Evolutionary conservation across 208 protist genomes (phyloP), one percentile per base, ranked within the genome.

Genomic region (Acanthamoeba sp.): DNA sequence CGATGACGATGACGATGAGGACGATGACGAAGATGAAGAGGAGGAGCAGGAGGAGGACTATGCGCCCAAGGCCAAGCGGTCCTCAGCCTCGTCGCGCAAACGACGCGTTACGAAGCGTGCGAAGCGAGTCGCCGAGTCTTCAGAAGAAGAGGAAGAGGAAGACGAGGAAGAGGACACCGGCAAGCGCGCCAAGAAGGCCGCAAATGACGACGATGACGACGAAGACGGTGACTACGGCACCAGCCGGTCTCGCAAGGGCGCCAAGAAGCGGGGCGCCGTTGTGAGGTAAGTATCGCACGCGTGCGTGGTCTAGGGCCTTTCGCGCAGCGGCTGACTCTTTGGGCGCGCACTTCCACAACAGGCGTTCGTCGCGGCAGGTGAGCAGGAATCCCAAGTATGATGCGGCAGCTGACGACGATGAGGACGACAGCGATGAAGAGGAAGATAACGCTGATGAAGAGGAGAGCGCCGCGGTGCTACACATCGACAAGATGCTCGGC

Each of bases 401-500:
- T 36, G 27, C 27, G 36, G 76, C 4, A 6, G 76, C 36, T 34
- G 36, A 27, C 16, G 34, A 42, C 27, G 34, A 27, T 24, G 76
- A 85, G 14, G 76, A 85, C 6, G 76, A 85, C 7, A 29, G 20
- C 73, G 40, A 84, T 10, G 76, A 55, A 6, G 76, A 52, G 24
- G 36, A 52, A 32, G 76, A 85, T 16, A 27, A 32, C 38, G 5
- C 12, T 12, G 22, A 22, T 4, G 66, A 78, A 20, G 66, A 78
- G 29, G 36, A 34, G n/a, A 24, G 36, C 66, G 12, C 66, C 14
- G 66, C 66, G 27, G 66, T 42, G 66, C 29, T 42, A 20, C 34
- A 42, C 29, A 45, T 85, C 42, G 76, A 85, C 76, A 85, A 85
- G 22, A 85, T 85, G 42, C 20, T 85, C 6, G 76, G 42, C 38